These are phyloP conservation scores for Gastrodia elata DNA, from an alignment of 106 monocot genomes.

Conservation along the genomic window DNA sequence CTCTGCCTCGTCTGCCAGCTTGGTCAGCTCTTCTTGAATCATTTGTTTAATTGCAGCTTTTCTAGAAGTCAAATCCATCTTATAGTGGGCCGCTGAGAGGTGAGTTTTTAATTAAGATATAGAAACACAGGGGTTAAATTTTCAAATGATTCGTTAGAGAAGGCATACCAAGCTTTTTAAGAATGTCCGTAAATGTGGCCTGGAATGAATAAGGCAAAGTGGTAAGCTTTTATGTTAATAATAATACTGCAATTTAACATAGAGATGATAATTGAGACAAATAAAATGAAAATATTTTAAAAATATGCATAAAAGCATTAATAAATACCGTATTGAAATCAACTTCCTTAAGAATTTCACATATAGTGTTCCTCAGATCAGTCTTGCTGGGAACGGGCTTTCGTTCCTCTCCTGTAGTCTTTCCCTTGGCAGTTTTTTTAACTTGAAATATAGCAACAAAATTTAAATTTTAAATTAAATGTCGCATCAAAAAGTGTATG, in stretches of 20 bases:
- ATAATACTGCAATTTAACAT: background rate
- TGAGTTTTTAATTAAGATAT: background rate
- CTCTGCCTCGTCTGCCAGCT: slow-evolving; percentile 42
- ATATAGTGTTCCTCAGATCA: slow-evolving; percentile 61
- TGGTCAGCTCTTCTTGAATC: slow-evolving; percentile 69
- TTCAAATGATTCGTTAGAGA: background rate
- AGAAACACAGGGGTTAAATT: background rate
- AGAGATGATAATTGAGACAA: no score
- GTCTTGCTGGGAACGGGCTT: slow-evolving; percentile 51
- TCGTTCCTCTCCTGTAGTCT: slow-evolving; percentile 20
- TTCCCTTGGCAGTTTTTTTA: slow-evolving; percentile 39
- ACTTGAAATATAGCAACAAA: slow-evolving; percentile 14
- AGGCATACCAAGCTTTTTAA: slow-evolving; percentile 40
- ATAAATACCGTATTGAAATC: slow-evolving; percentile 69
- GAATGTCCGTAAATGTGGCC: slow-evolving; percentile 70
- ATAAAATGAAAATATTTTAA: no score
- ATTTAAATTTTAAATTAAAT: background rate
- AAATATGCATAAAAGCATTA: background rate
- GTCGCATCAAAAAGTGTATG: background rate
- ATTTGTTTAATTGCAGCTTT: slow-evolving; percentile 50
- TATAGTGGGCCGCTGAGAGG: slow-evolving; percentile 34
- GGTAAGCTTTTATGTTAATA: background rate
- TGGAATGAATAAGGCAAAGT: slow-evolving; percentile 10
- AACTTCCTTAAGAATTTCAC: slow-evolving; percentile 74
- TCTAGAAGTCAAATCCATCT: slow-evolving; percentile 49